Base-by-base conservation (phyloP, 1,284 basidiomycete genomes). In the Trametes versicolor region DNA sequence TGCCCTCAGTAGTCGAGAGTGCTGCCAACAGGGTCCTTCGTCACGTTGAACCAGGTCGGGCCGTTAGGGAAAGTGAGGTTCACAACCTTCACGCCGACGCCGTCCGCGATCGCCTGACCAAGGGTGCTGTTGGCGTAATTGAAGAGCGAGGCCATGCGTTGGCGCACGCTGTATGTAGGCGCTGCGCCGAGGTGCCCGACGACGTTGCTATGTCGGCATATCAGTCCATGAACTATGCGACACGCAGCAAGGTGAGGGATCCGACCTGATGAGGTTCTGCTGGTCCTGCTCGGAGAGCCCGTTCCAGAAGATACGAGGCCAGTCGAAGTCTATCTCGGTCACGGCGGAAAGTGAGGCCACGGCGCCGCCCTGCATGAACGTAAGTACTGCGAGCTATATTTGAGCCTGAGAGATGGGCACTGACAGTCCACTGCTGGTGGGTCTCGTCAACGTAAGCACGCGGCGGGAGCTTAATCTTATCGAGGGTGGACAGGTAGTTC, bases 251-350 rank as follows among this genome's bases (percentile, higher is more conserved):
- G 21, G 59, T 32, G 36, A 36, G 25, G 48, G 21, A 7, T 17
- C 70, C 54, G 37, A 75, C 76, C 71, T 73, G 70, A 82, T 76
- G 58, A 81, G 74, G 57, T 80, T 76, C 62, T 77, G 69, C 62
- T 78, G 74, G 63, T 79, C 78, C 29, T 71, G 72, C 47, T 77
- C 74, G 25, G 78, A 78, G 49, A 83, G 79, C 32, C 80, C 77
- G 58, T 76, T 76, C 75, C 75, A 77, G 68, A 84, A 78, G 17
- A 71, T 74, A 23, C 81, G 72, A 4, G 83, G 80, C 74, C 82
- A 83, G 61, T 78, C 78, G 60, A 83, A 84, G 71, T 84, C 82
- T 65, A 80, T 68, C 54, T 77, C 76, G 29, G 72, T 76, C 36
- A 77, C 74, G 68, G 75, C 73, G 34, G 76, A 71, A 19, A 78